Evolutionary conservation across 2,329 filamentous ascomycete species (phyloP).

Genomic region (Phoma sp.): DNA sequence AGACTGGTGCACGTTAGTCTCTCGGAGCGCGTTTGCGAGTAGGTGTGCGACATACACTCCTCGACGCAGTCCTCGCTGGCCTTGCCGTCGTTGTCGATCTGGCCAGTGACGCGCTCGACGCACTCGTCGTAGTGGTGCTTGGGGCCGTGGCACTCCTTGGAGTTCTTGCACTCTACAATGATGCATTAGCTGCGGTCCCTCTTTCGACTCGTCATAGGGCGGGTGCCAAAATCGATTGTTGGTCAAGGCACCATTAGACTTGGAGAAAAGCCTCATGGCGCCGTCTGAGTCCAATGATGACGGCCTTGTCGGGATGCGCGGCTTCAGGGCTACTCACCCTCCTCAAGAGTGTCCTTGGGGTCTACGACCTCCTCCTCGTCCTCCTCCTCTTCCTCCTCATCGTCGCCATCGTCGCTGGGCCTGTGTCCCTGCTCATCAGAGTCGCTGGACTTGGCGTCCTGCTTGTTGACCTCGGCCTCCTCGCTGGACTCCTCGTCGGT

Average conservation of each 20-base stretch:
- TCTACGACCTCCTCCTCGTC: conserved; percentile 84
- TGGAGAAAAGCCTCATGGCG: conserved; percentile 3
- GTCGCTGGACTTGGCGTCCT: conserved; percentile 49
- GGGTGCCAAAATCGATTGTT: not conserved
- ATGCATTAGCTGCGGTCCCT: conserved; percentile 26
- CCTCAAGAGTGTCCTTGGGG: conserved; percentile 85
- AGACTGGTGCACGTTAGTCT: conserved; percentile 67
- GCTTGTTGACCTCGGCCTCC: conserved; percentile 53
- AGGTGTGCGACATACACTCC: conserved; percentile 77
- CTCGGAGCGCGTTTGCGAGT: not conserved
- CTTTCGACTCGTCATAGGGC: conserved; percentile 3
- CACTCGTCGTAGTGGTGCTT: conserved; percentile 99
- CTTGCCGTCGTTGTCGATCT: conserved; percentile 73
- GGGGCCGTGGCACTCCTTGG: conserved; percentile 78
- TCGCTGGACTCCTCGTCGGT: conserved; percentile 51
- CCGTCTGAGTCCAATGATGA: not conserved
- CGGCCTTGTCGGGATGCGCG: not conserved
- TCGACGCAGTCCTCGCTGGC: conserved; percentile 96
- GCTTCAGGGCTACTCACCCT: conserved; percentile 71
- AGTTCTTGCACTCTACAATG: conserved; percentile 81
- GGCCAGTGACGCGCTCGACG: conserved; percentile 83
- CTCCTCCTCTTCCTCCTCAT: conserved; percentile 68
- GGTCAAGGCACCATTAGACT: conserved; percentile 10
- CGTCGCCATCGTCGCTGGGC: conserved; percentile 50
- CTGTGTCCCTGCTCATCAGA: conserved; percentile 57